These are phyloP conservation scores for Melastoma malabathricum DNA, from an alignment of 345 rosid species.

Conservation along the genomic window DNA sequence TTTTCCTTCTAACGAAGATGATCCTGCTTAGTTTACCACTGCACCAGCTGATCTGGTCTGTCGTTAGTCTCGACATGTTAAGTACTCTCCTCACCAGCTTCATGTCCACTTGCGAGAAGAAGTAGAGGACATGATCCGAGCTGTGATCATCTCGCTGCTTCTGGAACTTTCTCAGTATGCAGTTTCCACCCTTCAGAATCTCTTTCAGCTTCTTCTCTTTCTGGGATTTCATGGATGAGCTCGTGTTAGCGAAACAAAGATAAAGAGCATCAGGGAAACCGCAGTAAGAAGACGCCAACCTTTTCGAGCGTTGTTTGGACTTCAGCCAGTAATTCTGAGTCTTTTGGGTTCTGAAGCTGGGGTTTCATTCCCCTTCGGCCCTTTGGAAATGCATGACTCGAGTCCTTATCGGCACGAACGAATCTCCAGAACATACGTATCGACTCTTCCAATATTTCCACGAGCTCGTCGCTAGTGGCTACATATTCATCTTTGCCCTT, in stretches of 20 bases:
- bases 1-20: slow-evolving; percentile 45
- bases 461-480: slow-evolving; percentile 47
- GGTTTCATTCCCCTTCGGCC: slow-evolving; percentile 31
- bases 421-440: slow-evolving; percentile 81
- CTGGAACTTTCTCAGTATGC: slow-evolving; percentile 36
- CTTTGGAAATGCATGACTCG: slow-evolving; percentile 24
- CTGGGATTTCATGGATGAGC: slow-evolving; percentile 18
- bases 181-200: slow-evolving; percentile 32
- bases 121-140: slow-evolving; percentile 51
- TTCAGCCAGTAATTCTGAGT: slow-evolving; percentile 34
- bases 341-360: slow-evolving; percentile 43
- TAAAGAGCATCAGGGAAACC: not conserved
- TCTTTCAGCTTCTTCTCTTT: slow-evolving; percentile 58
- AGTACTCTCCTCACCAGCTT: slow-evolving; percentile 72
- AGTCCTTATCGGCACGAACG: slow-evolving; percentile 60
- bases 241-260: not conserved
- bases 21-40: slow-evolving; percentile 45
- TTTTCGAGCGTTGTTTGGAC: slow-evolving; percentile 44
- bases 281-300: slow-evolving; percentile 21
- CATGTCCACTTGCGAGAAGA: slow-evolving; percentile 92
- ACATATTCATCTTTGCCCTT: slow-evolving; percentile 24
- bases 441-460: slow-evolving; percentile 84
- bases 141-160: slow-evolving; percentile 26
- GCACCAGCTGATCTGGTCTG: slow-evolving; percentile 79
- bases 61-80: slow-evolving; percentile 60